A percentile compares a stretch with the other conserved stretches of the same genome.
Conservation (phyloP, 495 filamentous ascomycete species). For the Aspergillus diversus region DNA sequence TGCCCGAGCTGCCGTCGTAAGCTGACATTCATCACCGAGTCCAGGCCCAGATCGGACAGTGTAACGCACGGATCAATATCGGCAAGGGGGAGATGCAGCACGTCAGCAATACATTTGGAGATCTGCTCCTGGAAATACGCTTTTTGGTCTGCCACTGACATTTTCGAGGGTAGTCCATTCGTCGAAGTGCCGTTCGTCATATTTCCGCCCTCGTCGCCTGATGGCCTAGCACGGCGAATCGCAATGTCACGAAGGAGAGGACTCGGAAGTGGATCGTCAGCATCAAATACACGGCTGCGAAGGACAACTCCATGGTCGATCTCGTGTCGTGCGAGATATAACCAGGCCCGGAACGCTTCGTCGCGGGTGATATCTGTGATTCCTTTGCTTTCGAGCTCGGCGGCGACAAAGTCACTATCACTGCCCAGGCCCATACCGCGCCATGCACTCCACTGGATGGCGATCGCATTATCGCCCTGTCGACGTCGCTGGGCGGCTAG, state of each 20-base stretch:
- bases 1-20: constrained; percentile 43
- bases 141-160: too few relatives aligned
- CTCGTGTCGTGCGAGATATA: constrained; percentile 36
- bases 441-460: constrained; percentile 52
- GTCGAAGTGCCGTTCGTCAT: constrained; percentile 23
- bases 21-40: constrained; percentile 48
- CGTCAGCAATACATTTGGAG: constrained; percentile 27
- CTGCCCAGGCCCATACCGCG: constrained; percentile 45
- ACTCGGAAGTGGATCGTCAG: constrained; percentile 27
- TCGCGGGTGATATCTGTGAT: constrained; percentile 45
- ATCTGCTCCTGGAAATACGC: constrained; percentile 32
- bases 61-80: constrained; percentile 42
- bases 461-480: constrained; percentile 41
- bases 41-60: constrained; percentile 45
- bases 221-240: constrained; percentile 20
- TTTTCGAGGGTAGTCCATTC: constrained; percentile 24
- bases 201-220: constrained; percentile 3
- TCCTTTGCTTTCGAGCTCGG: constrained; percentile 45
- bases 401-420: constrained; percentile 43
- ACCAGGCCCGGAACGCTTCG: constrained; percentile 51
- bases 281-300: constrained; percentile 31
- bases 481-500: constrained; percentile 36
- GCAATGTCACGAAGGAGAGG: constrained; percentile 40
- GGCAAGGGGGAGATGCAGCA: constrained; percentile 31
- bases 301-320: constrained; percentile 42